These are phyloP conservation scores for Phytophthora agathidicida DNA, from an alignment of 352 stramenopile genomes.

Conservation along the genomic window DNA sequence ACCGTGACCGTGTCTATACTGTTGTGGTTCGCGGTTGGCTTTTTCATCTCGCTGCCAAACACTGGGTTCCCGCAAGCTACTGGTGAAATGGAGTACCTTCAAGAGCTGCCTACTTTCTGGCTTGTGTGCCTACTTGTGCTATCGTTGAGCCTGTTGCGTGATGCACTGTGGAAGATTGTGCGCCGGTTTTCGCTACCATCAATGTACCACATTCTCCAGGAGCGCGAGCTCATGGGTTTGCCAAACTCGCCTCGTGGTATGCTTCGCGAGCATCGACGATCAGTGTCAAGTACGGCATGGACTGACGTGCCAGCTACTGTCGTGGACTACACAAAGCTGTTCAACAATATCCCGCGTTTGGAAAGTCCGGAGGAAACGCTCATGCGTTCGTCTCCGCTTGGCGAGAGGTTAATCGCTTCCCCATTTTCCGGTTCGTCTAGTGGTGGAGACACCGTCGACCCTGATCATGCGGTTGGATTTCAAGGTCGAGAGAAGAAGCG, in stretches of 20 bases:
- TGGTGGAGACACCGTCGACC: conserved; percentile 17
- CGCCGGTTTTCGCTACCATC: conserved; percentile 66
- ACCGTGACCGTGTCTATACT: conserved; percentile 59
- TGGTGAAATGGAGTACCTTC: conserved; percentile 76
- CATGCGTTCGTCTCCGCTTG: conserved; percentile 60
- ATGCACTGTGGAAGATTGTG: conserved; percentile 77
- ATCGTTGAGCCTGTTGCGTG: conserved; percentile 65
- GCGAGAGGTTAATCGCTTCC: conserved; percentile 58
- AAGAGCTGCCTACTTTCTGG: conserved; percentile 66
- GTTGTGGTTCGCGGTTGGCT: conserved; percentile 71
- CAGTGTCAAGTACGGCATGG: conserved; percentile 29
- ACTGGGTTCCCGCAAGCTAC: conserved; percentile 62
- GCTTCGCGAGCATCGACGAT: conserved; percentile 37
- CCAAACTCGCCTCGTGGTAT: conserved; percentile 67
- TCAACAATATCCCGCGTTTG: conserved; percentile 49
- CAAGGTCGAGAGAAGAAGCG: conserved; percentile 27
- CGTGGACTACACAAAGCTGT: conserved; percentile 58
- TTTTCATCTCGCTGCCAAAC: conserved; percentile 58
- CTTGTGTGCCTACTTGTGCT: conserved; percentile 63
- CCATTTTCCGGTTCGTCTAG: conserved; percentile 22
- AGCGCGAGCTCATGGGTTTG: conserved; percentile 69
- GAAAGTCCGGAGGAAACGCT: conserved; percentile 65
- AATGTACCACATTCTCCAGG: conserved; percentile 82
- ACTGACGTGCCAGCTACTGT: conserved; percentile 48
- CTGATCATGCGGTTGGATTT: conserved; percentile 16